Evolutionary conservation across 78 protist genomes (phyloP), one percentile per base, ranked within the genome.

Genomic region (Bodo saltans): DNA sequence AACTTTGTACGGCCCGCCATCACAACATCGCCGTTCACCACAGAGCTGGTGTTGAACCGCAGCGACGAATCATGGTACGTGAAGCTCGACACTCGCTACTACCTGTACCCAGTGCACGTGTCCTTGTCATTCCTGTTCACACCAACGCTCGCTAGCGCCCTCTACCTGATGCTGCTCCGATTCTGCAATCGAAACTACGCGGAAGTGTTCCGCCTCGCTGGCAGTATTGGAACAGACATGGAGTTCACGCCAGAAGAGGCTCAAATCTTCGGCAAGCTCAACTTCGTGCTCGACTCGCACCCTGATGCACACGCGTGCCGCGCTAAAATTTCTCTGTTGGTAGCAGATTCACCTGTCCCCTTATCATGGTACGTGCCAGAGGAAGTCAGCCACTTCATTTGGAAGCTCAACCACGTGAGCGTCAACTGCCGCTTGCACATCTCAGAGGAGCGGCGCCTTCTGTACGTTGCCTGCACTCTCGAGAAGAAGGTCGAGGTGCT

Each of bases 261-360:
- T 26, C 81, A 29, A 29, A 53, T 83, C 52, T 35, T 72, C 38
- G 52, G 30, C 60, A n/a, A 1, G 70, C 30, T 83, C 25, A 33
- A 39, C 42, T 32, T 4, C 67, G 52, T 76, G 25, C 67, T 23
- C 76, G 84, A 74, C 68, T 26, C 0, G 37, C 85, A 78, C 78
- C 92, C 92, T 8, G 89, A 85, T 79, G 87, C 89, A 23, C 52
- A n/a, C 78, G 91, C 91, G 34, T 34, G 70, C 84, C 76, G 88
- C 17, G 81, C 73, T 42, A 79, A 78, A 74, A 79, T 88, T 47
- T 42, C 86, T 33, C 83, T 84, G 33, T 70, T 80, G n/a, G 70
- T 83, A 32, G 3, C 71, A 27, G 83, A 84, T 79, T 30, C 85
- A 21, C 84, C 85, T 1, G n/a, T 79, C 60, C 3, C 1, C 38